Evolutionary conservation across 805 yeast species (phyloP).

Genomic region (Priceomyces melissophilus): DNA sequence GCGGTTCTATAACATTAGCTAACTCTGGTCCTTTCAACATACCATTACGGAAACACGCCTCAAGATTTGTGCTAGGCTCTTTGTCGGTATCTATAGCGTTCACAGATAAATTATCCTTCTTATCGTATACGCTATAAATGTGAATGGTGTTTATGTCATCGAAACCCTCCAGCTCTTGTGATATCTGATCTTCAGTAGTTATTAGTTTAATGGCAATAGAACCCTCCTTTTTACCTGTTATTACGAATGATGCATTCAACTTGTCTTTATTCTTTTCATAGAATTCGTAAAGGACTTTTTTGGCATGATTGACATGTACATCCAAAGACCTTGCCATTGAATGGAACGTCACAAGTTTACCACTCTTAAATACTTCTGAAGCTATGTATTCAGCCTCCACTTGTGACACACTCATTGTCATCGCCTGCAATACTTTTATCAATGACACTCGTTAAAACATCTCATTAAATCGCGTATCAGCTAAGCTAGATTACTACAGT

Average conservation of each 20-base stretch:
- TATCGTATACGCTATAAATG: constrained; percentile 32
- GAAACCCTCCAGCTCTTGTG: constrained; percentile 22
- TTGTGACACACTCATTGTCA: constrained; percentile 32
- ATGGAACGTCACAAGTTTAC: constrained; percentile 37
- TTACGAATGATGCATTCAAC: constrained; percentile 39
- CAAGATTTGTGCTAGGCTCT: constrained; percentile 13
- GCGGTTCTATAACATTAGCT: background rate
- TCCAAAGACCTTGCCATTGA: constrained; percentile 37
- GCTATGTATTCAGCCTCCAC: constrained; percentile 30
- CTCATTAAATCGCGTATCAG: too few species aligned
- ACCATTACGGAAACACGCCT: constrained; percentile 24
- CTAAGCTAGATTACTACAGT: background rate
- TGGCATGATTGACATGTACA: constrained; percentile 39
- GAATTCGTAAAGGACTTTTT: constrained; percentile 35
- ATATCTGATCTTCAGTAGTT: constrained; percentile 21
- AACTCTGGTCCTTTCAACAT: constrained; percentile 31
- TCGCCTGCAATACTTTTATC: constrained; percentile 8
- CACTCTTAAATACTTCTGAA: constrained; percentile 18
- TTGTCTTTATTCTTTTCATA: constrained; percentile 31
- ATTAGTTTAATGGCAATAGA: constrained; percentile 18
- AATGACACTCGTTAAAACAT: background rate
- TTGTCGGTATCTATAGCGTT: constrained; percentile 8
- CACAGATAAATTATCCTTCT: constrained; percentile 3
- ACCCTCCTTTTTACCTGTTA: constrained; percentile 31
- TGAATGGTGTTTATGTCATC: constrained; percentile 30